Base-by-base conservation (phyloP, 768 basidiomycete genomes). In the Rhizopogon sp. region DNA sequence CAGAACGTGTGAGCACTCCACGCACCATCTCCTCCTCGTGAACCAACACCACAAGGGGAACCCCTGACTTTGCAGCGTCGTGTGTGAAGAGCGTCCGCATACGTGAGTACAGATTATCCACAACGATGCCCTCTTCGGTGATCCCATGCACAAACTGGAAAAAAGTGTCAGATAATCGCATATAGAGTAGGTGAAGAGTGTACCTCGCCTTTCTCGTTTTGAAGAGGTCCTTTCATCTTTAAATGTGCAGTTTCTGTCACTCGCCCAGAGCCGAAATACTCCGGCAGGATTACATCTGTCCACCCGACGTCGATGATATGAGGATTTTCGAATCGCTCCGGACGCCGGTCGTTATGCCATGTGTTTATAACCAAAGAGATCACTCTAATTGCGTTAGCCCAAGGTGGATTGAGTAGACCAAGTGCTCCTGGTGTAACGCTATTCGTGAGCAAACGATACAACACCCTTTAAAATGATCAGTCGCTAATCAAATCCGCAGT, bases 31-130 rank as follows among this genome's bases (percentile, higher is more conserved):
- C 63, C 55, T 75, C 70, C 28, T 77, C 69, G 42, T 77, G 71
- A 3, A 83, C 77, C 6, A 85, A 71, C 5, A 84, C 63, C 25
- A 84, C 60, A 49, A 75, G 62, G 0, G 81, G 80, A 3, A 57
- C 40, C 22, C 57, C 62, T 11, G 53, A 60, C 56, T 56, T 54
- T 37, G 56, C 50, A 1, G 52, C 43, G 35, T 65, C 62, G 13
- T 64, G 61, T 7, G 20, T 29, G 20, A 74, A 59, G 11, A 71
- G 31, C 3, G 49, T 41, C 43, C 65, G 62, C 49, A 64, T 40
- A 1, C 60, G 63, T 11, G 43, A 9, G 22, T 61, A 45, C 7
- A 68, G 53, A 22, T 5, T 35, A 22, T 47, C 46, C 20, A 13
- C 33, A 4, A 33, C 22, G 5, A 54, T 58, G 1, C n/a, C 54